phyloP scores from a whole-genome alignment of 139 green algal genomes.

The Volvox reticuliferus region DNA sequence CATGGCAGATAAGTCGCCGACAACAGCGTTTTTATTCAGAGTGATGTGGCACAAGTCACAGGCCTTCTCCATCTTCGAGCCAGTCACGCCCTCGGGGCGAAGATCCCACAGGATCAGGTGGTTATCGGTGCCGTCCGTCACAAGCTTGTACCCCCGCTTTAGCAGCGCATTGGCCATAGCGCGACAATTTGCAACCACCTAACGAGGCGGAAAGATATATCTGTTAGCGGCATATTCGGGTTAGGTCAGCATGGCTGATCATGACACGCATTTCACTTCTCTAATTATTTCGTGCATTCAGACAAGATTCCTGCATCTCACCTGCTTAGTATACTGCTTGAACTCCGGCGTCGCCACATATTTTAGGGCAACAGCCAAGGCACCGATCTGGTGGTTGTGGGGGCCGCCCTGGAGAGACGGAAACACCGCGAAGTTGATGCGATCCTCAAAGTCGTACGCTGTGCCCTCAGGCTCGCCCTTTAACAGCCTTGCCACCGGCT shows the following conservation, averaged over 20 bases:
- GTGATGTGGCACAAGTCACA: constrained; percentile 97
- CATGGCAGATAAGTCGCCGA: constrained; percentile 85
- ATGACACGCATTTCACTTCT: no score
- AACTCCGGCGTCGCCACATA: constrained; percentile 91
- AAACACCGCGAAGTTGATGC: constrained; percentile 98
- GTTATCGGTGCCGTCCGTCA: constrained; percentile 96
- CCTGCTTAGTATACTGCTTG: constrained; percentile 94
- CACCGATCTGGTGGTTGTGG: constrained; percentile 99
- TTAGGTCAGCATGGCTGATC: no score
- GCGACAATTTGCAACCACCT: constrained; percentile 83
- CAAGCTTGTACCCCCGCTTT: constrained; percentile 82
- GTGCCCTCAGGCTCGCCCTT: constrained; percentile 73
- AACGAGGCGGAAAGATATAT: background rate
- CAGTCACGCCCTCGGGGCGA: constrained; percentile 83
- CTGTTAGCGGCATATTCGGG: no score
- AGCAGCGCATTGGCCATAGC: constrained; percentile 82
- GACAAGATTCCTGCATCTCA: constrained; percentile 40
- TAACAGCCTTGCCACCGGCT: constrained; percentile 68
- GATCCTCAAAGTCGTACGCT: constrained; percentile 91
- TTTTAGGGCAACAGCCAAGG: constrained; percentile 97
- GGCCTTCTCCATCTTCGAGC: constrained; percentile 84
- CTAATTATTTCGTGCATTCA: no score
- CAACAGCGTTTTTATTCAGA: constrained; percentile 99
- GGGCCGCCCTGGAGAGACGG: constrained; percentile 94
- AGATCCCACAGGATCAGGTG: constrained; percentile 97